These are phyloP conservation scores for Saussurea involucrata DNA, from an alignment of 129 eudicot species.

Conservation along the genomic window DNA sequence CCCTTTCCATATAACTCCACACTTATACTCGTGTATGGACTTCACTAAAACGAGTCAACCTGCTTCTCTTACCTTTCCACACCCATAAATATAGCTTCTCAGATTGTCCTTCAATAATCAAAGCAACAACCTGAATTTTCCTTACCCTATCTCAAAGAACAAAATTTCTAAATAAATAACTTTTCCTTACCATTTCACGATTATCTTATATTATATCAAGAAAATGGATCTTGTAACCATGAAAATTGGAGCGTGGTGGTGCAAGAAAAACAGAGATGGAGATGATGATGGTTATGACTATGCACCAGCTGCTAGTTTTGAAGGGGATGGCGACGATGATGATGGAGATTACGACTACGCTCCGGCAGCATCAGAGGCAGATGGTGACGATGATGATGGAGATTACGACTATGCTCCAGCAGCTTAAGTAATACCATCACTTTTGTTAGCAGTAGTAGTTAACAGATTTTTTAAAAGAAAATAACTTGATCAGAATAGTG, in stretches of 20 bases:
- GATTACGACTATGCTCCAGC: conserved; percentile 49
- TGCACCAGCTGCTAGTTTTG: conserved; percentile 12
- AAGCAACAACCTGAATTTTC: neutral
- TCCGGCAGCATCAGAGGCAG: neutral
- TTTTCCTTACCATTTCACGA: neutral
- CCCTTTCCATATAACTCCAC: conserved; percentile 25
- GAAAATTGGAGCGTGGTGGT: neutral
- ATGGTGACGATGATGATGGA: conserved; percentile 16
- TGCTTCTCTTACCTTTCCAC: neutral
- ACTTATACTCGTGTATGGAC: conserved; percentile 19
- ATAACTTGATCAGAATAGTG: neutral
- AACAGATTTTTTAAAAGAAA: neutral
- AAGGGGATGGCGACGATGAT: conserved; percentile 1
- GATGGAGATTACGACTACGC: neutral
- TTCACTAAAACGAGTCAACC: neutral
- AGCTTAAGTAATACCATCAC: conserved; percentile 10
- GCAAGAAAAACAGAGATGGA: conserved; percentile 14
- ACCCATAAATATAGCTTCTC: conserved; percentile 6
- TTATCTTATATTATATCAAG: neutral
- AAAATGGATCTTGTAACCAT: conserved; percentile 19
- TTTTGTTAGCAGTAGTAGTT: neutral
- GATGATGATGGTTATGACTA: conserved; percentile 27
- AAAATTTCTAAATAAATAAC: neutral
- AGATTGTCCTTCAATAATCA: neutral
- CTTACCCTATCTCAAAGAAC: neutral